Evolutionary conservation across 179 eudicot genomes (phyloP).

Genomic region (Gypsophila paniculata): DNA sequence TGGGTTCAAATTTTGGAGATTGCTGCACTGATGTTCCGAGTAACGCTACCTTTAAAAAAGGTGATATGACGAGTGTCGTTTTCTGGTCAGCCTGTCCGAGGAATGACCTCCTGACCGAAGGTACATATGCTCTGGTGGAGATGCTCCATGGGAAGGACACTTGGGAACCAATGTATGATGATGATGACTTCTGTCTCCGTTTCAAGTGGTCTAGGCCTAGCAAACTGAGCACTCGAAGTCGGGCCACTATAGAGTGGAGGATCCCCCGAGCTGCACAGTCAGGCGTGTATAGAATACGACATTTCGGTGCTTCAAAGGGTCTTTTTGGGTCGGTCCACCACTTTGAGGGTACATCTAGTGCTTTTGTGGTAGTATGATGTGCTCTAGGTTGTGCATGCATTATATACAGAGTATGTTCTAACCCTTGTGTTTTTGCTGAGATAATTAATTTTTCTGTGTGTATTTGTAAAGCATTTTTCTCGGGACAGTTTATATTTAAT

Average conservation of each 20-base stretch:
- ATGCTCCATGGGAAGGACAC: conserved; percentile 46
- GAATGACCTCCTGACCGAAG: conserved; percentile 93
- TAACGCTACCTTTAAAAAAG: conserved; percentile 63
- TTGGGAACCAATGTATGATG: conserved; percentile 80
- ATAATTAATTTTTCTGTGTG: too few species aligned
- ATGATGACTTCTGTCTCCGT: conserved; percentile 79
- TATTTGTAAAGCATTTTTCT: too few species aligned
- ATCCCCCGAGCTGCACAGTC: conserved; percentile 58
- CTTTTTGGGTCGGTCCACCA: conserved; percentile 62
- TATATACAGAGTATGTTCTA: too few species aligned
- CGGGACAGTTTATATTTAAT: not conserved
- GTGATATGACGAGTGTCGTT: conserved; percentile 51
- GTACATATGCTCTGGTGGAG: conserved; percentile 85
- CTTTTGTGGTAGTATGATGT: conserved; percentile 63
- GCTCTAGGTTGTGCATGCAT: too few species aligned
- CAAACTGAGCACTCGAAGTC: conserved; percentile 62
- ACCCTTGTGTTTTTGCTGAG: too few species aligned
- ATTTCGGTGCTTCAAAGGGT: conserved; percentile 83
- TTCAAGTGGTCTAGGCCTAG: conserved; percentile 79
- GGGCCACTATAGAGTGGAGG: conserved; percentile 82
- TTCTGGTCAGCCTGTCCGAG: conserved; percentile 95
- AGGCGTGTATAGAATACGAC: conserved; percentile 79
- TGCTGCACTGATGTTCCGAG: conserved; percentile 49
- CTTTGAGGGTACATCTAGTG: conserved; percentile 78
- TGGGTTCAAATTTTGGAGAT: conserved; percentile 65